Evolutionary conservation across 2,329 filamentous ascomycete genomes (phyloP).

Genomic region (Zymoseptoria passerinii): DNA sequence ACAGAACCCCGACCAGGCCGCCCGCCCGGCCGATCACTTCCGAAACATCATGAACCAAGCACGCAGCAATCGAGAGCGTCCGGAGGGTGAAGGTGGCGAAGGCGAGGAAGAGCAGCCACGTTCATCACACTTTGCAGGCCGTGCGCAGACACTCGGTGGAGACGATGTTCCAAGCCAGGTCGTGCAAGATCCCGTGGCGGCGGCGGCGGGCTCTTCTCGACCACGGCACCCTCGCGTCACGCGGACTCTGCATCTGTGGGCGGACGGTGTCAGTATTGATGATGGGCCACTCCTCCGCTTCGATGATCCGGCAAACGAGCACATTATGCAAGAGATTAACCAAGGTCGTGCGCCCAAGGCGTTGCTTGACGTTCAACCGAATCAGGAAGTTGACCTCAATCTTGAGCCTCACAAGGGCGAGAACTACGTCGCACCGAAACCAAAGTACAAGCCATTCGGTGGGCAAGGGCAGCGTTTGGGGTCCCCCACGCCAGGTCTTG

Average conservation of each 20-base stretch:
- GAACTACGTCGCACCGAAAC: constrained; percentile 64
- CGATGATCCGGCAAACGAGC: constrained; percentile 67
- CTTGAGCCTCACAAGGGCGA: constrained; percentile 65
- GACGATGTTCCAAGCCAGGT: constrained; percentile 63
- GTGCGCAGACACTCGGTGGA: constrained; percentile 68
- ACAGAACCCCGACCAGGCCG: constrained; percentile 50
- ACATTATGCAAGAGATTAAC: constrained; percentile 66
- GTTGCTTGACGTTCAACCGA: constrained; percentile 65
- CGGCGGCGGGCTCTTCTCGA: constrained; percentile 33
- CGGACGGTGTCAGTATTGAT: constrained; percentile 76
- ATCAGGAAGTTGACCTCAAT: constrained; percentile 71
- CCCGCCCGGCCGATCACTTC: constrained; percentile 36
- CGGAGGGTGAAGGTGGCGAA: constrained; percentile 43
- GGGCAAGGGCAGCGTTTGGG: constrained; percentile 67
- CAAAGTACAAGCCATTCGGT: constrained; percentile 66
- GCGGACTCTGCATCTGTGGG: constrained; percentile 70
- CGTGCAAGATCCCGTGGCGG: constrained; percentile 52
- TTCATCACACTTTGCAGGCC: constrained; percentile 51
- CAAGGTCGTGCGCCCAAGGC: constrained; percentile 67
- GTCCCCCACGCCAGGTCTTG: constrained; percentile 62
- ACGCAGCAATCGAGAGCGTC: constrained; percentile 50
- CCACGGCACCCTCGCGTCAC: constrained; percentile 43
- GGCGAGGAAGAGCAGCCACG: constrained; percentile 34
- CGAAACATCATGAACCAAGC: constrained; percentile 43
- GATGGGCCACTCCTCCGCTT: constrained; percentile 71